Evolutionary conservation across 768 basidiomycete species (phyloP), one percentile per base, ranked within the genome.

Genomic region (Astraeus odoratus): DNA sequence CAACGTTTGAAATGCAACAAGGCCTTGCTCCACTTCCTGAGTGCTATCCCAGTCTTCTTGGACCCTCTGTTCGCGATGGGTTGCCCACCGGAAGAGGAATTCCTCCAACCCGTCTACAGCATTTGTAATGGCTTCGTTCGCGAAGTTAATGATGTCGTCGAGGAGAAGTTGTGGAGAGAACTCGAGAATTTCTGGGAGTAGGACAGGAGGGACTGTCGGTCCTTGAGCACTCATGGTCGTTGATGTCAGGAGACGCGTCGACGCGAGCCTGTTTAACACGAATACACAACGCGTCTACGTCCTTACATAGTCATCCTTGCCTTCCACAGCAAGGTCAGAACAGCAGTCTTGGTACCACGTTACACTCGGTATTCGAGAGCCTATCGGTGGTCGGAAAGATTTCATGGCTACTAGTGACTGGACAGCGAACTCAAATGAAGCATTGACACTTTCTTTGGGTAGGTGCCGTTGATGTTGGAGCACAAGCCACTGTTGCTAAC

Each of bases 1-100:
- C 35, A 94, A 73, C 0, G 92, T 93, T 61, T 94, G 88, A 51
- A 95, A 89, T 19, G 86, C 76, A 40, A 89, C 83, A 1, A 92
- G 66, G 2, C 90, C 91, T 65, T 89, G 80, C 52, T 84, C 81
- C 18, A 86, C 73, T 49, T 87, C 84, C 46, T 83, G 77, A 9
- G 71, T 80, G 55, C 72, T 76, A 48, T 80, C 82, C 68, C 76
- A 76, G 15, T 74, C 70, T 48, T 62, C 71, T 40, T 58, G 59
- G 29, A 68, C 57, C 33, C 67, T 64, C 43, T 75, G 70, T 16
- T 73, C 69, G 47, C 84, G 80, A 31, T 75, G 75, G n/a, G 79
- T 76, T 4, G 79, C 81, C 84, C 86, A 86, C 33, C 79, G 77
- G 42, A 76, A 71, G 15, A 91, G 72, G 51, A 87, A 85, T 51